Evolutionary conservation across 2,329 filamentous ascomycete genomes (phyloP).

Genomic region (Arthrobotrys musiformis): DNA sequence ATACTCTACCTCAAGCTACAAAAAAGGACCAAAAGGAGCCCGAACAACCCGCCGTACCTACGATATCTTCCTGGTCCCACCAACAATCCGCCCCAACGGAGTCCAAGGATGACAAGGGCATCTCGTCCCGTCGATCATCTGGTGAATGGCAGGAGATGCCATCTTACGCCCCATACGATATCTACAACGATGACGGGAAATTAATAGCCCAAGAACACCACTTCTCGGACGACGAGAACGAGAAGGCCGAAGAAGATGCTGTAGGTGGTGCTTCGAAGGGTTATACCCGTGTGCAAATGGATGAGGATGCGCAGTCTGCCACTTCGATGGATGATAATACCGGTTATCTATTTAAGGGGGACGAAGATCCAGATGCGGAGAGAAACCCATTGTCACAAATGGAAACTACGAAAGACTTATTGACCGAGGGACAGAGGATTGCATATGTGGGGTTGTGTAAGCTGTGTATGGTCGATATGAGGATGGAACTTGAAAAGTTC

Average conservation of each 20-base stretch:
- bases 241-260: conserved; percentile 66
- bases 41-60: conserved; percentile 13
- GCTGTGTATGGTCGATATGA: conserved; percentile 81
- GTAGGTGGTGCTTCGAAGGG: conserved; percentile 92
- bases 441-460: conserved; percentile 93
- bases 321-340: conserved; percentile 99
- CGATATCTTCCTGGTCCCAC: conserved; percentile 87
- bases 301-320: conserved; percentile 91
- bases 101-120: conserved; percentile 66
- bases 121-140: conserved; percentile 66
- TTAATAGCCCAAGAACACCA: conserved; percentile 83
- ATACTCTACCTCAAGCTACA: background rate
- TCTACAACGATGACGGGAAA: conserved; percentile 93
- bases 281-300: conserved; percentile 92
- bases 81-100: conserved; percentile 72
- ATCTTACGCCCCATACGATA: conserved; percentile 88
- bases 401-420: conserved; percentile 91
- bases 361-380: conserved; percentile 77
- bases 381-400: conserved; percentile 89
- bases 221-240: conserved; percentile 74
- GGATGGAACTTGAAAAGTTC: conserved; percentile 73
- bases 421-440: conserved; percentile 94
- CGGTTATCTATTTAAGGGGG: conserved; percentile 90
- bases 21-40: background rate
- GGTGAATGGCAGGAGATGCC: conserved; percentile 93